Evolutionary conservation across 441 rosid species (phyloP), one percentile per base, ranked within the genome.

Genomic region (Aquilaria agallochum): DNA sequence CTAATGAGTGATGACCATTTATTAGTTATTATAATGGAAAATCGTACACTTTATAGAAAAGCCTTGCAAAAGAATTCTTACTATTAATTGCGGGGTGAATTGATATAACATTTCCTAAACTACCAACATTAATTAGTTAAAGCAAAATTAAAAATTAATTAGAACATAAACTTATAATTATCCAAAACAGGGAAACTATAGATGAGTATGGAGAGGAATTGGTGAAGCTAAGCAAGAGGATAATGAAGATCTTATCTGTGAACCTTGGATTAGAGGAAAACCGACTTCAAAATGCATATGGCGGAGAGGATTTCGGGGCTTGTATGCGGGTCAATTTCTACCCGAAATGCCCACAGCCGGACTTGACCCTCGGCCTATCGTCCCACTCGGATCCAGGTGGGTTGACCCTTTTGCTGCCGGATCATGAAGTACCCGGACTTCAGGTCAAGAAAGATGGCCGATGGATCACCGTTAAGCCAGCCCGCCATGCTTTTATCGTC

Each of bases 311-410:
- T 47, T 66, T 81, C 1, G 96, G 90, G 3, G 87, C 90, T 6
- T 91, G 97, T 69, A 33, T 88, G 30, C 83, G 96, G 67, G 87
- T 81, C 50, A 88, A 90, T 44, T 88, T 80, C 71, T 90, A 90
- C 64, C 93, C 95, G 4, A 84, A 80, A 69, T 91, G 97, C 72
- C 96, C 97, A 11, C 94, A 86, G 53, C 97, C 97, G 0, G 92
- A 89, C 61, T 75, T 91, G 40, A 77, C 97, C 8, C 78, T 91
- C 0, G 97, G 97, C n/a, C 82, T 91, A 48, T 91, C 97, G 1
- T 51, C 97, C 2, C 97, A 91, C 74, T 88, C 97, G 0, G 97
- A 91, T 56, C 97, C 97, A 0, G 97, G 97, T 2, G 97, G 96
- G 33, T 66, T 89, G 86, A 89, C 97, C 68, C 63, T 91, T 62